A percentile compares a stretch with the other conserved stretches of the same genome.
Conservation (phyloP, 257 asterid genomes). For the Penstemon barbatus region DNA sequence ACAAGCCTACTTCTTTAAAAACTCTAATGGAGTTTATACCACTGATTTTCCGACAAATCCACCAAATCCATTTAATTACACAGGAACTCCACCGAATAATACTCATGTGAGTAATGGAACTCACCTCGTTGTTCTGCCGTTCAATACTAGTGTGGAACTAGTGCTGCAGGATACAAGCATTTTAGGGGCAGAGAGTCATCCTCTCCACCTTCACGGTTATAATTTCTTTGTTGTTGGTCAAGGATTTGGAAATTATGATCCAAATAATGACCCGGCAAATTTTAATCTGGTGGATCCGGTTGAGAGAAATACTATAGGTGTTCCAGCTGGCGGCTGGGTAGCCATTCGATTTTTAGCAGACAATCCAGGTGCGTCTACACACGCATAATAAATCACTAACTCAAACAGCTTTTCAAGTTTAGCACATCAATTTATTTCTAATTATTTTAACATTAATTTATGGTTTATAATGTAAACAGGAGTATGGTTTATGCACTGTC, state of each 20-base stretch:
- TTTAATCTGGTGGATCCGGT: constrained; percentile 67
- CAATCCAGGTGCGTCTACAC: constrained; percentile 51
- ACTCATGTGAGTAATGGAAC: constrained; percentile 53
- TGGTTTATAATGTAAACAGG: constrained; percentile 38
- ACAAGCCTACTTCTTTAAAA: constrained; percentile 49
- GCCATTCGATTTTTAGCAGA: constrained; percentile 70
- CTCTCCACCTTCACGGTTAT: constrained; percentile 75
- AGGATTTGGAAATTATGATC: constrained; percentile 63
- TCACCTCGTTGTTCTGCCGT: constrained; percentile 45
- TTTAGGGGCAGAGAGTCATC: constrained; percentile 74
- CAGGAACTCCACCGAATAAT: constrained; percentile 68
- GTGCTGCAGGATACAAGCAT: constrained; percentile 69
- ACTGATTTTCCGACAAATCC: constrained; percentile 62
- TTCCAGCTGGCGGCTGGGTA: constrained; percentile 76
- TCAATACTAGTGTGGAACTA: constrained; percentile 61
- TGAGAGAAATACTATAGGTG: constrained; percentile 66
- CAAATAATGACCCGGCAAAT: constrained; percentile 45
- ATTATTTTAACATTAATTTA: background rate
- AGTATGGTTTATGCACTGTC: constrained; percentile 81
- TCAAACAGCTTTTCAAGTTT: background rate
- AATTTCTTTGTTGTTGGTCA: constrained; percentile 68
- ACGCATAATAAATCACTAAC: background rate
- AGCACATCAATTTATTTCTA: too few relatives aligned
- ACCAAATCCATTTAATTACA: constrained; percentile 51
- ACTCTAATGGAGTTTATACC: constrained; percentile 47